A percentile compares a stretch with the other conserved stretches of the same genome.
phyloP scores from a whole-genome alignment of 192 early-diverging fungal species.

The Polychytrium aggregatum region DNA sequence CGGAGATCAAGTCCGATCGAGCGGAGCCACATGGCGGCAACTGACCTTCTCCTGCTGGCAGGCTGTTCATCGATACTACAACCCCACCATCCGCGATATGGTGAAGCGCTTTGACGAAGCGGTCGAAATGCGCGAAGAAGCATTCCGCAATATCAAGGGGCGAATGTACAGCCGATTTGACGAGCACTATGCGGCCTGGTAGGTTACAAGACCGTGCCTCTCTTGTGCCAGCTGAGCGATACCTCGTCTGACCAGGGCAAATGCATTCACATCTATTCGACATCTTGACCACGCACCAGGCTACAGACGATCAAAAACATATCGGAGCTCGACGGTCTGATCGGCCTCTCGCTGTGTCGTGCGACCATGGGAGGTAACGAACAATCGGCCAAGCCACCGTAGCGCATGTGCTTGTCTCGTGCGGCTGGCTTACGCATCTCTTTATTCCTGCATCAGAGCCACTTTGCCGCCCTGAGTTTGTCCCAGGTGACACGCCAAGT shows the following conservation, averaged over 20 bases:
- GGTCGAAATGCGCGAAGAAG: slow-evolving; percentile 63
- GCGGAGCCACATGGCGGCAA: too few relatives aligned
- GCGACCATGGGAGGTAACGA: slow-evolving; percentile 48
- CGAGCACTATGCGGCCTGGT: slow-evolving; percentile 55
- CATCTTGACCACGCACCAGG: neutral
- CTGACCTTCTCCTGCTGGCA: too few relatives aligned
- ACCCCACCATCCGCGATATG: slow-evolving; percentile 44
- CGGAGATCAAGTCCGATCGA: too few relatives aligned
- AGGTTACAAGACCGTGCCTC: neutral
- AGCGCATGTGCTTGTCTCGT: too few relatives aligned
- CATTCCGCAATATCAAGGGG: slow-evolving; percentile 60
- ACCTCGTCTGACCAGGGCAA: too few relatives aligned
- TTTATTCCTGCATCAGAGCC: too few relatives aligned
- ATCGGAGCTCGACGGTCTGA: slow-evolving; percentile 79
- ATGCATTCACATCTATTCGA: too few relatives aligned
- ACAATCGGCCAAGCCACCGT: neutral
- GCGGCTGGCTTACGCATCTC: too few relatives aligned
- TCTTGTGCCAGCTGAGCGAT: too few relatives aligned
- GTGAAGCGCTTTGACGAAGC: slow-evolving; percentile 69
- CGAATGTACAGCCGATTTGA: slow-evolving; percentile 81
- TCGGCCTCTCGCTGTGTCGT: slow-evolving; percentile 48
- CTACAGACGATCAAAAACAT: slow-evolving; percentile 58
- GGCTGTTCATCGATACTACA: slow-evolving; percentile 78
- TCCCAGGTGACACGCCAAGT: slow-evolving; percentile 39
- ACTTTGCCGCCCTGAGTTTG: slow-evolving; percentile 75